These are phyloP conservation scores for Allomyces arbusculus DNA, from an alignment of 192 early-diverging fungal genomes.

Conservation along the genomic window DNA sequence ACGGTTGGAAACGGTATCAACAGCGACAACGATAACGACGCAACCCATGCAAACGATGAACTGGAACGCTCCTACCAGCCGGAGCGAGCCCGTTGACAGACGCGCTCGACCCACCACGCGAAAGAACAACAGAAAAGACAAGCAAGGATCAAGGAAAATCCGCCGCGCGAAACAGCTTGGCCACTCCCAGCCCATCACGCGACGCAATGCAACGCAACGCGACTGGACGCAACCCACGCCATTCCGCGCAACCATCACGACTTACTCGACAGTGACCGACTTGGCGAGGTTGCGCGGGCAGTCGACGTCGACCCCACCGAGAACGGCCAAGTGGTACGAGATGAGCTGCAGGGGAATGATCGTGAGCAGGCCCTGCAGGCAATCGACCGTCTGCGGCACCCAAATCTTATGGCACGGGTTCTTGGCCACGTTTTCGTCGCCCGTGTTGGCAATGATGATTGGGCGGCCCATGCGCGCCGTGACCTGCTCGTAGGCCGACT, in stretches of 20 bases:
- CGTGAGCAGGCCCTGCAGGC: slow-evolving; percentile 81
- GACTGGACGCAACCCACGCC: not conserved
- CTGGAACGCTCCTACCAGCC: no score
- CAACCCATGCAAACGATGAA: no score
- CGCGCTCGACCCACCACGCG: no score
- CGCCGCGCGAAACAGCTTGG: no score
- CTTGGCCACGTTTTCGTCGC: slow-evolving; percentile 47
- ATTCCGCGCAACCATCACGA: not conserved
- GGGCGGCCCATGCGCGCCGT: slow-evolving; percentile 88
- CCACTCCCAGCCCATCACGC: no score
- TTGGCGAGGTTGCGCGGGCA: slow-evolving; percentile 87
- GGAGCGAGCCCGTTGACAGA: no score
- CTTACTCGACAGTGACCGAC: slow-evolving; percentile 38
- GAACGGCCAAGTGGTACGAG: slow-evolving; percentile 84
- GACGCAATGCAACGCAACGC: no score
- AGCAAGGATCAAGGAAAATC: no score
- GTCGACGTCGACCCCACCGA: slow-evolving; percentile 88
- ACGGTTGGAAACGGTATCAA: no score
- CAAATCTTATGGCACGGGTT: slow-evolving; percentile 48
- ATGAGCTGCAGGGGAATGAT: slow-evolving; percentile 91
- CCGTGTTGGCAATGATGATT: slow-evolving; percentile 87
- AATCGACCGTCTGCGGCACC: slow-evolving; percentile 82
- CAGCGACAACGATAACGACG: no score
- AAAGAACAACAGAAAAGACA: no score
- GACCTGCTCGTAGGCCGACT: slow-evolving; percentile 83